Percentiles rank a stretch among this genome's conserved stretches.
Evolutionary conservation across 2,329 filamentous ascomycete genomes (phyloP).

Genomic region (Ramichloridium luteum): DNA sequence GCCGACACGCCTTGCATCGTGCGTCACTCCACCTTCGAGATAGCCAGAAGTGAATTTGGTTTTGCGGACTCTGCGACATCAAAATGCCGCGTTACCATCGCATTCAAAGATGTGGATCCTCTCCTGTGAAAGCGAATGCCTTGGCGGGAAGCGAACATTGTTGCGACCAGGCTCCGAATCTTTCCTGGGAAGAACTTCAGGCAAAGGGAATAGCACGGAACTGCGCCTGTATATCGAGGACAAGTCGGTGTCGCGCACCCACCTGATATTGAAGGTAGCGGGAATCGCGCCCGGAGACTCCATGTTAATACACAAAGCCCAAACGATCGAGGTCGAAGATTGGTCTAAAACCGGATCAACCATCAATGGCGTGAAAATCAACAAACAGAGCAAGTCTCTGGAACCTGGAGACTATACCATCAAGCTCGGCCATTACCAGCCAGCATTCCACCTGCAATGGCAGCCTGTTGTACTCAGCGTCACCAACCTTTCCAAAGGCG

Average conservation of each 20-base stretch:
- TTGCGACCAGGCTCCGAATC: slow-evolving; percentile 19
- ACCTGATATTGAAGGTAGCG: slow-evolving; percentile 65
- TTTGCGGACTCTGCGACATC: too few species aligned
- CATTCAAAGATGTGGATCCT: slow-evolving; percentile 44
- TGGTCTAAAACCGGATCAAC: slow-evolving; percentile 75
- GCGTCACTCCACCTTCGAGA: too few species aligned
- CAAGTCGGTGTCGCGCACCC: slow-evolving; percentile 77
- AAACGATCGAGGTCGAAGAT: slow-evolving; percentile 63
- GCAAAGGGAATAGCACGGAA: slow-evolving; percentile 31
- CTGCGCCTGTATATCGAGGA: slow-evolving; percentile 56
- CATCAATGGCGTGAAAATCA: slow-evolving; percentile 55
- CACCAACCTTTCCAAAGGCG: slow-evolving; percentile 54
- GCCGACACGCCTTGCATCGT: too few species aligned
- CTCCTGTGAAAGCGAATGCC: slow-evolving; percentile 44
- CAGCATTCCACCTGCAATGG: slow-evolving; percentile 47
- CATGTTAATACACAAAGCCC: slow-evolving; percentile 44
- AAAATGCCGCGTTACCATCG: too few species aligned
- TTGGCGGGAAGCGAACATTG: slow-evolving; percentile 32
- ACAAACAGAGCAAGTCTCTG: slow-evolving; percentile 34
- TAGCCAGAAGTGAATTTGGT: too few species aligned
- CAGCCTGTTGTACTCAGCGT: slow-evolving; percentile 69
- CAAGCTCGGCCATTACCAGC: slow-evolving; percentile 57
- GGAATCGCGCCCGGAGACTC: slow-evolving; percentile 54
- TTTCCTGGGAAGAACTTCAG: slow-evolving; percentile 54
- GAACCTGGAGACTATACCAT: slow-evolving; percentile 38